These are phyloP conservation scores for Beauveria sp. DNA, from an alignment of 2,329 filamentous ascomycete species.

Conservation along the genomic window DNA sequence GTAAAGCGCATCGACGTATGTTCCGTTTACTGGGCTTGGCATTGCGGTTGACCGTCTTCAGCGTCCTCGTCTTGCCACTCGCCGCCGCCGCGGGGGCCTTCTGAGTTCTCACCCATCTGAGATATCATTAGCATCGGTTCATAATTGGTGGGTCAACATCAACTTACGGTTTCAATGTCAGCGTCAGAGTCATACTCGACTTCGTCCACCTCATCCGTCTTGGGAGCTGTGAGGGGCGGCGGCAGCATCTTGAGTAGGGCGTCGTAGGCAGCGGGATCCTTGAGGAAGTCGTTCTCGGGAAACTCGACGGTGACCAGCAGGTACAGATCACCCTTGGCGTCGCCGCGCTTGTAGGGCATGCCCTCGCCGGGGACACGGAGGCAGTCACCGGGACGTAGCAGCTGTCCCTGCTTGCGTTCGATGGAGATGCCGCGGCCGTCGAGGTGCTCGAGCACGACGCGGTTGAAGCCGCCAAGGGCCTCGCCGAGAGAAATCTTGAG, in stretches of 20 bases:
- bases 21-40: slow-evolving; percentile 57
- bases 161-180: slow-evolving; percentile 66
- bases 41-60: slow-evolving; percentile 59
- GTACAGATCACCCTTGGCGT: slow-evolving; percentile 79
- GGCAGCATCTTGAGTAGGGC: slow-evolving; percentile 71
- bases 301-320: slow-evolving; percentile 80
- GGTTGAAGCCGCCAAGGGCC: slow-evolving; percentile 79
- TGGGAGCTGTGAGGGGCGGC: slow-evolving; percentile 49
- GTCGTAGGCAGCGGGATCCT: slow-evolving; percentile 61
- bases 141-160: not conserved
- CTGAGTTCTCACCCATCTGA: slow-evolving; percentile 64
- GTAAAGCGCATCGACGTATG: not conserved
- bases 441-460: slow-evolving; percentile 84
- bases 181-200: slow-evolving; percentile 79
- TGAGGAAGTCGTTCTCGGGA: slow-evolving; percentile 78
- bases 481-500: slow-evolving; percentile 76
- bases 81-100: slow-evolving; percentile 56
- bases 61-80: slow-evolving; percentile 68
- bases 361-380: slow-evolving; percentile 84
- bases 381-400: slow-evolving; percentile 75
- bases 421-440: slow-evolving; percentile 87
- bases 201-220: slow-evolving; percentile 73
- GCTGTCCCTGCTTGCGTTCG: slow-evolving; percentile 69
- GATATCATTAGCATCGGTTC: not conserved
- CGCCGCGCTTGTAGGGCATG: slow-evolving; percentile 86